phyloP scores from a whole-genome alignment of 2,329 filamentous ascomycete species.

The Aureobasidium vineae region DNA sequence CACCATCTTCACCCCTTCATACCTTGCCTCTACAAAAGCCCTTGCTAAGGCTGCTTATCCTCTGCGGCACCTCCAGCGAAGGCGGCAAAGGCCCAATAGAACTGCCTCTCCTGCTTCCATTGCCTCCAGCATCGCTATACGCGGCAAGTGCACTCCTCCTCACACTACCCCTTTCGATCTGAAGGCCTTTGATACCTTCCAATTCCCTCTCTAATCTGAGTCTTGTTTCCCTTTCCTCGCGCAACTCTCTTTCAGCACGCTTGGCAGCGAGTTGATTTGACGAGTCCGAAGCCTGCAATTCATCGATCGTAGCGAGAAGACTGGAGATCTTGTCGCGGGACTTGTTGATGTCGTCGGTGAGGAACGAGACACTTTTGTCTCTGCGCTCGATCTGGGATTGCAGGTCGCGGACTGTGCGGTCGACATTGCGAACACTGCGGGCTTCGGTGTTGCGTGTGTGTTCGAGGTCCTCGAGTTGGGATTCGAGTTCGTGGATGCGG shows the following conservation, averaged over 20 bases:
- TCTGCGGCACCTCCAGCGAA: slow-evolving; percentile 38
- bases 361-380: slow-evolving; percentile 77
- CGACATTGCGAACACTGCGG: slow-evolving; percentile 85
- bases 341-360: slow-evolving; percentile 79
- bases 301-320: slow-evolving; percentile 86
- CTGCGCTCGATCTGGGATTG: slow-evolving; percentile 89
- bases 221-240: slow-evolving; percentile 81
- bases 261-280: slow-evolving; percentile 76
- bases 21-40: slow-evolving; percentile 48
- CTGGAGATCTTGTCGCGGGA: slow-evolving; percentile 89
- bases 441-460: slow-evolving; percentile 78
- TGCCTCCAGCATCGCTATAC: slow-evolving; percentile 46
- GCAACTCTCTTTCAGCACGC: slow-evolving; percentile 82
- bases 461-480: slow-evolving; percentile 79
- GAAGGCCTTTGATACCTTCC: slow-evolving; percentile 72
- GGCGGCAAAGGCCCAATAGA: slow-evolving; percentile 42
- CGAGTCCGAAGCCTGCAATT: slow-evolving; percentile 85
- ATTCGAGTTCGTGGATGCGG: slow-evolving; percentile 72
- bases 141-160: slow-evolving; percentile 36
- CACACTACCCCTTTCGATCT: slow-evolving; percentile 58
- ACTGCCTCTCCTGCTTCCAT: slow-evolving; percentile 46
- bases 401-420: slow-evolving; percentile 90
- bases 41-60: slow-evolving; percentile 49
- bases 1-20: not conserved
- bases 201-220: slow-evolving; percentile 83